Evolutionary conservation across 345 rosid species (phyloP).

Genomic region (Hibiscus trionum): DNA sequence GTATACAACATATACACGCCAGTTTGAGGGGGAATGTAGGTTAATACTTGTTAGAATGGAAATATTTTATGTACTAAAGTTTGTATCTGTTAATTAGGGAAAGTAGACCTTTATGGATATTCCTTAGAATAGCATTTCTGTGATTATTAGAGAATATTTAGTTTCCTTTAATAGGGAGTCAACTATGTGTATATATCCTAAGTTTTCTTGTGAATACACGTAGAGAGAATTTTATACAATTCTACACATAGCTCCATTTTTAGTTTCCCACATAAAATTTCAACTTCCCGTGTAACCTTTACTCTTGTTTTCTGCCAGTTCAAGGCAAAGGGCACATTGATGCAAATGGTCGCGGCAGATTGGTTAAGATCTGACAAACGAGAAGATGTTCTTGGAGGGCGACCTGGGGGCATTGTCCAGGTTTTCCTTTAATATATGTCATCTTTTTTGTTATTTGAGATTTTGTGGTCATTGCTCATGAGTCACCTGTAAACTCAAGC

Average conservation of each 20-base stretch:
- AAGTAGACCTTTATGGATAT: no score
- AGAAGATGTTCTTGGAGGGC: constrained; percentile 86
- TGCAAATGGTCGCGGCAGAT: constrained; percentile 97
- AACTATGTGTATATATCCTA: no score
- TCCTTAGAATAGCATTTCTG: no score
- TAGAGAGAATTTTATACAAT: no score
- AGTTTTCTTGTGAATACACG: no score
- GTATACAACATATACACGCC: no score
- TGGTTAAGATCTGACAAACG: constrained; percentile 86
- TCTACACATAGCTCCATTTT: not conserved
- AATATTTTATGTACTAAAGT: no score
- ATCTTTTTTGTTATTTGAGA: constrained; percentile 2
- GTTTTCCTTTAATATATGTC: constrained; percentile 26
- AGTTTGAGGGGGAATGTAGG: no score
- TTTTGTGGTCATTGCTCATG: not conserved
- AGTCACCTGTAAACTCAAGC: not conserved
- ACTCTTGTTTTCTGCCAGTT: constrained; percentile 35
- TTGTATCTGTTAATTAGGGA: no score
- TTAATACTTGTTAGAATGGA: no score
- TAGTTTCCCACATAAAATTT: not conserved
- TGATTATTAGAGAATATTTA: no score
- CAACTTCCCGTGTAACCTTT: not conserved
- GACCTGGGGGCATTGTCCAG: constrained; percentile 92
- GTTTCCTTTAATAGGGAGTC: no score
- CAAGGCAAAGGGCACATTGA: constrained; percentile 75